Evolutionary conservation across 306 rosid species (phyloP).

Genomic region (Lathyrus oleraceus): DNA sequence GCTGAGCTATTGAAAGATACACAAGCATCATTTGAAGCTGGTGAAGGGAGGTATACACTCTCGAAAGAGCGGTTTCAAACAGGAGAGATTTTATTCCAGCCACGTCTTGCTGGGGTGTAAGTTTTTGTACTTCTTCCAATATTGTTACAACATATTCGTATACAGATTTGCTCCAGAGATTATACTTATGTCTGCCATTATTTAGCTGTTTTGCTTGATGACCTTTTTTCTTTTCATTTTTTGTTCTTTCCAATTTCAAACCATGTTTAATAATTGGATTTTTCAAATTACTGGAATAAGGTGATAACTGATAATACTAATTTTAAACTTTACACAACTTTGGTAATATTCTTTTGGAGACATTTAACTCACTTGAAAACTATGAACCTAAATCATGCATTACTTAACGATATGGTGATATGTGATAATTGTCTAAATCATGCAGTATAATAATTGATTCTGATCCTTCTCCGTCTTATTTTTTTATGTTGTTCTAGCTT

Average conservation of each 20-base stretch:
- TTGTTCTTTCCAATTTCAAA: background rate
- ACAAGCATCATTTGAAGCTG: constrained; percentile 63
- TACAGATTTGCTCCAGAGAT: constrained; percentile 9
- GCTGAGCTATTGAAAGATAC: constrained; percentile 75
- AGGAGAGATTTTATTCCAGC: constrained; percentile 83
- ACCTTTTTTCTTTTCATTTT: background rate
- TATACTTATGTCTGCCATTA: constrained; percentile 12
- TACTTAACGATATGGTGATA: background rate
- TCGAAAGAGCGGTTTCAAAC: constrained; percentile 91
- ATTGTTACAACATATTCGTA: background rate
- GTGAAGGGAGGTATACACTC: constrained; percentile 72
- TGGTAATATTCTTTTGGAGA: background rate
- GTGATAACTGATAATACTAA: background rate
- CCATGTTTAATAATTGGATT: background rate
- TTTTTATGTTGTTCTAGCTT: constrained; percentile 12
- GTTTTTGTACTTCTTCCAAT: constrained; percentile 36
- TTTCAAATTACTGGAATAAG: background rate
- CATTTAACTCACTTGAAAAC: background rate
- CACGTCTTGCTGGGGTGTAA: constrained; percentile 85
- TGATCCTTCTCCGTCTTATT: background rate
- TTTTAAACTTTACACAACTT: background rate
- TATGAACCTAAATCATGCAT: background rate
- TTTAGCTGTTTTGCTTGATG: constrained; percentile 2
- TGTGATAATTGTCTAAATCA: background rate
- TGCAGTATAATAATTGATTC: background rate